These are phyloP conservation scores for Tolypocladium capitatum DNA, from an alignment of 2,329 filamentous ascomycete genomes.

Conservation along the genomic window DNA sequence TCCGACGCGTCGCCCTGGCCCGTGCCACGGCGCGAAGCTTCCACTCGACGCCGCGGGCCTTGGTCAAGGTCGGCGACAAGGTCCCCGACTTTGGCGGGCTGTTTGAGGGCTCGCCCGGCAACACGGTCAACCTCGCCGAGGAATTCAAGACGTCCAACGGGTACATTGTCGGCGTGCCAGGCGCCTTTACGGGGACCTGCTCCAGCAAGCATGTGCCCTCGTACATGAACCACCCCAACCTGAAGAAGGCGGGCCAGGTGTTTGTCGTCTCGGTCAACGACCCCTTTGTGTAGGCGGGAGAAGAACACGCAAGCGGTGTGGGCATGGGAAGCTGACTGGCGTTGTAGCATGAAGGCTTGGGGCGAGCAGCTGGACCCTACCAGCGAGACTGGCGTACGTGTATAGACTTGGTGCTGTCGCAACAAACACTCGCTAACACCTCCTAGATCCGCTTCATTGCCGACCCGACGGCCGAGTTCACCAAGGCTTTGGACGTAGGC, in stretches of 20 bases:
- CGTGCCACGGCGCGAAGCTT: constrained; percentile 33
- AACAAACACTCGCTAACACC: background rate
- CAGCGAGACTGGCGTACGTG: constrained; percentile 60
- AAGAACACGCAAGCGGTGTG: background rate
- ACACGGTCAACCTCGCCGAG: constrained; percentile 75
- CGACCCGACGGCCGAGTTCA: constrained; percentile 69
- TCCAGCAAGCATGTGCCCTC: constrained; percentile 63
- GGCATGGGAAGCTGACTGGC: background rate
- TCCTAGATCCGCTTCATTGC: constrained; percentile 77
- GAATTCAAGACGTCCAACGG: constrained; percentile 62
- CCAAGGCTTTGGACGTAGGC: constrained; percentile 66
- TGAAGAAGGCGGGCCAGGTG: constrained; percentile 69
- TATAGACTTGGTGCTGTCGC: background rate
- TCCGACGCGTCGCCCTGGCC: constrained; percentile 19
- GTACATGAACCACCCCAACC: constrained; percentile 66
- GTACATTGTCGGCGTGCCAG: constrained; percentile 74
- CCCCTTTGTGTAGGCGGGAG: constrained; percentile 67
- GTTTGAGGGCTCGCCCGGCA: constrained; percentile 75
- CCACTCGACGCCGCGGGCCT: constrained; percentile 47
- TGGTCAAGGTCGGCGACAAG: constrained; percentile 66
- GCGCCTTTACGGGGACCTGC: constrained; percentile 53
- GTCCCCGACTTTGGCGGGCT: constrained; percentile 68
- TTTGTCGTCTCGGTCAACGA: constrained; percentile 93
- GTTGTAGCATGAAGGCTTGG: constrained; percentile 76
- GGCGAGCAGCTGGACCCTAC: constrained; percentile 61